Evolutionary conservation across 2,329 filamentous ascomycete genomes (phyloP), one percentile per base, ranked within the genome.

Genomic region (Pochonia chlamydosporia): DNA sequence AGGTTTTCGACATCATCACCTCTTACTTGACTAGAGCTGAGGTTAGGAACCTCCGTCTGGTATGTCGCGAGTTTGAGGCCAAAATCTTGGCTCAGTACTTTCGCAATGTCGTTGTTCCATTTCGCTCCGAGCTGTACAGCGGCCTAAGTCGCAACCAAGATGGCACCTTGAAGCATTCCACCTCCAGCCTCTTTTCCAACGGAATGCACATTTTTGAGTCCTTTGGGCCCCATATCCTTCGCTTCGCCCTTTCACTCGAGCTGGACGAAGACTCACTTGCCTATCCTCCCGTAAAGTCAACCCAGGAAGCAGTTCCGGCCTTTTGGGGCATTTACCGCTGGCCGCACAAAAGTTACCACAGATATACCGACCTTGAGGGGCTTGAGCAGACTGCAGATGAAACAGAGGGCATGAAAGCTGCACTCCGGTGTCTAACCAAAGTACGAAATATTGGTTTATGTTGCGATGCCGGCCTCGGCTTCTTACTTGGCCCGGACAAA

Each of bases 211-310:
- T 85, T 26, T 84, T 85, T 54, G 64, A 79, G 53, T 73, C 74
- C 14, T 83, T 85, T 60, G 80, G 79, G 10, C 65, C 67, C 25
- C 74, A 80, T 46, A 84, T 88, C 47, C 67, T 69, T 24, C 75
- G 74, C 45, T 86, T 85, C 56, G 84, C 81, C 5, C 76, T 89
- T 59, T 81, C 81, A 21, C 81, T 87, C 51, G 84, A 87, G 56
- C 72, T 87, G n/a, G 75, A 78, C 47, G 78, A 85, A 57, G 62
- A 64, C 33, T 66, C 64, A 13, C 59, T 76, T 10, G 64, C 67
- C 11, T 63, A 68, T 21, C 79, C 82, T 7, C 79, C 78, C 1
- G 56, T 70, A n/a, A 84, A 85, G 56, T 67, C 69, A 5, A 65
- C 72, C 6, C 77, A 81, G 28, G 70, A 81, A 52, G 69, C 71